Percentiles rank a stretch among this genome's conserved stretches.
phyloP scores from a whole-genome alignment of 2,329 filamentous ascomycete species.

The Ophiostoma himal-ulmi region DNA sequence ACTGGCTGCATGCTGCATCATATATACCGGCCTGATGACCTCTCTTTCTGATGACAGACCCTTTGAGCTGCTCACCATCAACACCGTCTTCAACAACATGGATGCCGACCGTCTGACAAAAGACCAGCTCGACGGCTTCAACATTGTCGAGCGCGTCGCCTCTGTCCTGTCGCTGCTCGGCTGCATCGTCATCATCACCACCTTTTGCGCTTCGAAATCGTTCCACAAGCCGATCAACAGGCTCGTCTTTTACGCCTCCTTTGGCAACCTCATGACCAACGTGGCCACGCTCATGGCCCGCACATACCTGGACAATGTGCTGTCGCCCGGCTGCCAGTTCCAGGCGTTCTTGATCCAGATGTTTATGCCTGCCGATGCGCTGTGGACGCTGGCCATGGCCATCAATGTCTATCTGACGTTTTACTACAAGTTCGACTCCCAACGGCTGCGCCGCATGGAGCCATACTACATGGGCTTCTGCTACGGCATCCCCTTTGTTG shows the following conservation, averaged over 20 bases:
- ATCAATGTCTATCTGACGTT: slow-evolving; percentile 79
- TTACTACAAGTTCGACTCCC: slow-evolving; percentile 64
- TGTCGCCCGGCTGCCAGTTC: slow-evolving; percentile 58
- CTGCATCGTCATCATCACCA: slow-evolving; percentile 64
- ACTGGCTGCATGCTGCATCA: background rate
- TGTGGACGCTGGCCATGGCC: slow-evolving; percentile 78
- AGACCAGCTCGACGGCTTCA: slow-evolving; percentile 50
- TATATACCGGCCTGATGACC: background rate
- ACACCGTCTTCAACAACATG: slow-evolving; percentile 20
- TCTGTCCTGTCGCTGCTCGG: slow-evolving; percentile 67
- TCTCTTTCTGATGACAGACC: background rate
- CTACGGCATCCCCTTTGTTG: slow-evolving; percentile 67
- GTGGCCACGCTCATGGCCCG: slow-evolving; percentile 68
- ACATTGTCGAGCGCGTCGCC: slow-evolving; percentile 58
- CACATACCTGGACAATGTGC: slow-evolving; percentile 46
- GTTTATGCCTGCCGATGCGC: slow-evolving; percentile 72
- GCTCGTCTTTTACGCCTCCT: slow-evolving; percentile 75
- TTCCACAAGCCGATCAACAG: slow-evolving; percentile 87
- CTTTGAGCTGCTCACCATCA: background rate
- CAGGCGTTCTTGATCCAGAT: slow-evolving; percentile 79
- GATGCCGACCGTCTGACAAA: slow-evolving; percentile 21
- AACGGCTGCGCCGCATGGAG: slow-evolving; percentile 60
- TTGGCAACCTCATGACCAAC: slow-evolving; percentile 74
- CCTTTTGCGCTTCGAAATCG: slow-evolving; percentile 59
- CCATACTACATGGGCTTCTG: slow-evolving; percentile 62